Evolutionary conservation across 441 rosid genomes (phyloP), one percentile per base, ranked within the genome.

Genomic region (Dalechampia spathulata): DNA sequence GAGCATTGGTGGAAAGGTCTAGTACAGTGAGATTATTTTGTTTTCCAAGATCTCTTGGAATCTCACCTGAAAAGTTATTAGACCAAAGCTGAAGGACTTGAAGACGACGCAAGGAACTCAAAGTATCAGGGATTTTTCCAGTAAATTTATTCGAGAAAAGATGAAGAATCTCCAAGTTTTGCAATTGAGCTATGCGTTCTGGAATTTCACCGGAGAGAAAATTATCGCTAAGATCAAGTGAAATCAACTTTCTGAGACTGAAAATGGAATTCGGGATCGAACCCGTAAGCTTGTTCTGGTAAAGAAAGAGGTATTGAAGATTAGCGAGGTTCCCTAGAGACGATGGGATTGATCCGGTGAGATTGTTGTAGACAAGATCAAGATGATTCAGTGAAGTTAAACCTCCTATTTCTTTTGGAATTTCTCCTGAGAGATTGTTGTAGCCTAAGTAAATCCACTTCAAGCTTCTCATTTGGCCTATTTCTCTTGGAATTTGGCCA

Each of bases 371-470:
- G 62, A 87, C 98, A 51, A 90, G 78, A 65, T 90, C 94, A 66
- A 90, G 92, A 59, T 90, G 98, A 61, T 68, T 77, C 26, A 90
- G 64, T 39, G 69, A 66, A 30, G 79, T 52, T 52, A 90, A 64
- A 2, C 62, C 63, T 16, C 96, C 88, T 4, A 90, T 62, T 68
- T 79, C 83, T 55, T 55, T 44, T 3, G 96, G 94, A 63, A 90
- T 85, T 72, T 68, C 76, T 1, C 96, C 92, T 0, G 88, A 83
- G 41, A 90, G 71, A 68, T 87, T 87, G 73, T 90, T 90, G 63
- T 90, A 85, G n/a, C 98, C 98, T 42, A 90, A 58, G 69, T 90
- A 90, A 43, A 90, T 72, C 98, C 87, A 90, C 65, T 73, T 78
- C 73, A 90, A 73, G 64, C 53, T 78, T 70, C 61, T 76, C 72